phyloP scores from a whole-genome alignment of 2,329 filamentous ascomycete genomes.

The Dendryphion nanum region DNA sequence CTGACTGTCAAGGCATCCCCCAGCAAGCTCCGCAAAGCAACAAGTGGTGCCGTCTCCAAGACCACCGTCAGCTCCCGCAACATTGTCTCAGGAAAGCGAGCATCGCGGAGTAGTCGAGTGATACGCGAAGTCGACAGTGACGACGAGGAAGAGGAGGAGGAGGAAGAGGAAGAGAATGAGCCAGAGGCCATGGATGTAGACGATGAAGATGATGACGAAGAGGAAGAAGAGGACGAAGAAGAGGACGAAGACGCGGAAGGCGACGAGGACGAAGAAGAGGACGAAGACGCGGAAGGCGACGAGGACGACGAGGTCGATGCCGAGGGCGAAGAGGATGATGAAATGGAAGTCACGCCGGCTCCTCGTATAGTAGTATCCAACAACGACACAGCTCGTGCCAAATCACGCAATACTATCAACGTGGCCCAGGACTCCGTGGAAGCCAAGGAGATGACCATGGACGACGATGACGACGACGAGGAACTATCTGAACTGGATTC shows the following conservation, averaged over 20 bases:
- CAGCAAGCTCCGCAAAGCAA: constrained; percentile 49
- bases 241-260: constrained; percentile 42
- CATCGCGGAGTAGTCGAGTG: constrained; percentile 37
- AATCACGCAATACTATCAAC: constrained; percentile 34
- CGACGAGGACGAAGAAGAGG: constrained; percentile 36
- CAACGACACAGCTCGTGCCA: constrained; percentile 27
- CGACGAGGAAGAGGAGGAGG: constrained; percentile 42
- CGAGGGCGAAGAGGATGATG: constrained; percentile 27
- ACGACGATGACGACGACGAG: constrained; percentile 49
- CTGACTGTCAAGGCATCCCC: constrained; percentile 52
- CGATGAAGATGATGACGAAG: constrained; percentile 26
- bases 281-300: constrained; percentile 25
- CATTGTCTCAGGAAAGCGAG: constrained; percentile 39
- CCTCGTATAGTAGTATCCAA: constrained; percentile 23
- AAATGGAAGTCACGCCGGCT: constrained; percentile 24
- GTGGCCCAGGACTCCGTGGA: constrained; percentile 45
- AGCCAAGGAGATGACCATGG: constrained; percentile 50
- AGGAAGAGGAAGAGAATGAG: constrained; percentile 39
- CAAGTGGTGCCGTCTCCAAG: constrained; percentile 32
- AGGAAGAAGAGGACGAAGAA: constrained; percentile 32
- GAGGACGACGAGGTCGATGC: constrained; percentile 35
- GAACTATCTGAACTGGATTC: constrained; percentile 41
- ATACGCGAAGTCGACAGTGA: constrained; percentile 42
- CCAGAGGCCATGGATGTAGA: constrained; percentile 32
- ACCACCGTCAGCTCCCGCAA: constrained; percentile 34